Percentiles rank a stretch among this genome's conserved stretches.
These are phyloP conservation scores for Russula virescens DNA, from an alignment of 768 basidiomycete species.

Conservation along the genomic window DNA sequence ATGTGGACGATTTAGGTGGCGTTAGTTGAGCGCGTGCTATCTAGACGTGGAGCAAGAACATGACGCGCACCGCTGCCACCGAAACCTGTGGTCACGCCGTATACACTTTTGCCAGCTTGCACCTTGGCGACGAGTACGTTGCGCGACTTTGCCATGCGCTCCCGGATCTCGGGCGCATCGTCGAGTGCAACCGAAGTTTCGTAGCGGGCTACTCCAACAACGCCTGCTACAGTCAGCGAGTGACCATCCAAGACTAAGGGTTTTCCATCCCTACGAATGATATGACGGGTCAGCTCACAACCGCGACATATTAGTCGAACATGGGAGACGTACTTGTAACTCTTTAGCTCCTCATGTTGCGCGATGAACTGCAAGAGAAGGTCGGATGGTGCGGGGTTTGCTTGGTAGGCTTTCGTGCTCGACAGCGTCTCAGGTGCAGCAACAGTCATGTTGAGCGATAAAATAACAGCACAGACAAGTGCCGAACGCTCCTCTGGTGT, in stretches of 20 bases:
- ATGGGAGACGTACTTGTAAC: constrained; percentile 47
- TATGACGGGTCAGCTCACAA: not conserved
- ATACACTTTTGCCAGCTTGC: constrained; percentile 61
- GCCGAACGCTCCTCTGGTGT: too few relatives aligned
- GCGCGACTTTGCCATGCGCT: constrained; percentile 55
- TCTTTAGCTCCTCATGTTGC: constrained; percentile 55
- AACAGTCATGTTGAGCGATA: not conserved
- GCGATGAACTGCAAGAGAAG: constrained; percentile 54
- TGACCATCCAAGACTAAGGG: constrained; percentile 66
- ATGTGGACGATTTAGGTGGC: not conserved
- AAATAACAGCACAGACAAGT: not conserved
- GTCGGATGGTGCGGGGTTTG: constrained; percentile 19
- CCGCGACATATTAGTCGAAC: not conserved
- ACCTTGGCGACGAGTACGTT: constrained; percentile 62
- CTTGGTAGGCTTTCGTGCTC: not conserved
- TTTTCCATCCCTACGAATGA: constrained; percentile 47
- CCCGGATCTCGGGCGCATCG: constrained; percentile 41
- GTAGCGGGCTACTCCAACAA: constrained; percentile 71
- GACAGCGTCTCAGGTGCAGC: not conserved
- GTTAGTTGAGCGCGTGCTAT: not conserved
- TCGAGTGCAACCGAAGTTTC: constrained; percentile 46
- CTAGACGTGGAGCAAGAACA: not conserved
- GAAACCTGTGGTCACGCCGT: constrained; percentile 83
- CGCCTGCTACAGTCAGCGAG: constrained; percentile 65
- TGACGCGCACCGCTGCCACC: constrained; percentile 59